phyloP scores from a whole-genome alignment of 2,329 filamentous ascomycete genomes.

The Rhexocercosporidium sp. region DNA sequence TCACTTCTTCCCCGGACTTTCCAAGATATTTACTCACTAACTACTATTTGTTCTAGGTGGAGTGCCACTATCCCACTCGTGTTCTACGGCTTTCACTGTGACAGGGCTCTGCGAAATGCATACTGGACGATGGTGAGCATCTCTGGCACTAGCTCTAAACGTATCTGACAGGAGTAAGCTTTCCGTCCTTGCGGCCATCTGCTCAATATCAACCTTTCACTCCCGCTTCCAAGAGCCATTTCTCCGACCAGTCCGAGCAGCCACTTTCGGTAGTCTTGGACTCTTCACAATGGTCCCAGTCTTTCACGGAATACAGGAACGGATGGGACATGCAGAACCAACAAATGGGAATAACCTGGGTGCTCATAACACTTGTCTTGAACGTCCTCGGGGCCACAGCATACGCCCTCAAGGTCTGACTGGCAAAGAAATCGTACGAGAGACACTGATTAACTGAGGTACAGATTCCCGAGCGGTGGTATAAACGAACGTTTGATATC shows the following conservation, averaged over 20 bases:
- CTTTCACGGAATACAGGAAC: slow-evolving; percentile 45
- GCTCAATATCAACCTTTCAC: slow-evolving; percentile 46
- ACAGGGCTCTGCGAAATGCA: slow-evolving; percentile 39
- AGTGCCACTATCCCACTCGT: slow-evolving; percentile 62
- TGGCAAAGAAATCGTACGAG: background rate
- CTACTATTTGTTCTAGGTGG: slow-evolving; percentile 45
- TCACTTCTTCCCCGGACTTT: background rate
- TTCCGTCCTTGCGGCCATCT: slow-evolving; percentile 44
- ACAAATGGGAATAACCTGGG: slow-evolving; percentile 49
- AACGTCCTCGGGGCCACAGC: slow-evolving; percentile 47
- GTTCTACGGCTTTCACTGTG: slow-evolving; percentile 58
- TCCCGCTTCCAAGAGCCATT: slow-evolving; percentile 46
- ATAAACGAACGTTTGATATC: slow-evolving; percentile 51
- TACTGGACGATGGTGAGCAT: slow-evolving; percentile 46
- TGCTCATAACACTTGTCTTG: slow-evolving; percentile 45
- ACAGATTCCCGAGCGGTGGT: slow-evolving; percentile 52
- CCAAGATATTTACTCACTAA: background rate
- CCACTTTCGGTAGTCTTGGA: slow-evolving; percentile 49
- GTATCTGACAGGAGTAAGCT: slow-evolving; percentile 19
- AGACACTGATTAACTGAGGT: slow-evolving; percentile 9
- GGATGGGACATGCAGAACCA: slow-evolving; percentile 44
- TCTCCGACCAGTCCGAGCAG: slow-evolving; percentile 47
- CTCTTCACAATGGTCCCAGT: slow-evolving; percentile 49
- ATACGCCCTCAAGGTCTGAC: slow-evolving; percentile 45
- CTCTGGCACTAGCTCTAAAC: background rate